Conservation (phyloP, 129 eudicot species). For the Helichrysum umbraculigerum region DNA sequence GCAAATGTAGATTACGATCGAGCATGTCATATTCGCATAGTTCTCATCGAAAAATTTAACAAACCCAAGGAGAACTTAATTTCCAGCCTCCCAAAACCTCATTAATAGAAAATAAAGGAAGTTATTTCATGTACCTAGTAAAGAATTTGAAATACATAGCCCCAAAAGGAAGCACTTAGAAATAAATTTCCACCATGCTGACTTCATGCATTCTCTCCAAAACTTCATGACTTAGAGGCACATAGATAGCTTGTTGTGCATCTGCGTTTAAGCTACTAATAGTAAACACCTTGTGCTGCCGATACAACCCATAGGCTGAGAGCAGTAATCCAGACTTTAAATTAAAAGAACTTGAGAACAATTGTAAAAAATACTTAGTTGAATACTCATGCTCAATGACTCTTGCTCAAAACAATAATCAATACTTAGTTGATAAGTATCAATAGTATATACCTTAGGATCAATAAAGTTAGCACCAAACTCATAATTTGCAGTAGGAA, state of each 20-base stretch:
- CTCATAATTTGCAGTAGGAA: too few relatives aligned
- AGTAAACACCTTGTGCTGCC: constrained; percentile 32
- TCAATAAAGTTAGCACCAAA: too few relatives aligned
- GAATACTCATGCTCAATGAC: not conserved
- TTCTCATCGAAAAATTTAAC: constrained; percentile 3
- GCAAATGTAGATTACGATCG: constrained; percentile 14
- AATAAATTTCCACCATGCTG: constrained; percentile 22
- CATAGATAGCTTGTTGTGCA: constrained; percentile 51
- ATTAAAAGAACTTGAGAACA: constrained; percentile 30
- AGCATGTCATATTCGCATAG: not conserved
- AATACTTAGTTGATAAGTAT: too few relatives aligned
- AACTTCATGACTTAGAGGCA: constrained; percentile 41
- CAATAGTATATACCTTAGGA: too few relatives aligned
- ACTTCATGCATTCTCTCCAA: constrained; percentile 28
- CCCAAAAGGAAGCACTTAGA: constrained; percentile 38
- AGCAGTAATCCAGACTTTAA: constrained; percentile 64
- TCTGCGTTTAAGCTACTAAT: constrained; percentile 23
- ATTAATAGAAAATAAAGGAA: constrained; percentile 5
- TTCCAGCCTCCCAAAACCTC: not conserved
- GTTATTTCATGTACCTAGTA: constrained; percentile 49
- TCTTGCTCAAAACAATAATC: too few relatives aligned
- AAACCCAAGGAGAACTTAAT: not conserved
- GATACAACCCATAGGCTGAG: constrained; percentile 60
- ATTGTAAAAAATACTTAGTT: constrained; percentile 28
- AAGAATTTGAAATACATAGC: constrained; percentile 54